Base-by-base conservation (phyloP, 2,329 filamentous ascomycete species). In the Pezicula carpinea region DNA sequence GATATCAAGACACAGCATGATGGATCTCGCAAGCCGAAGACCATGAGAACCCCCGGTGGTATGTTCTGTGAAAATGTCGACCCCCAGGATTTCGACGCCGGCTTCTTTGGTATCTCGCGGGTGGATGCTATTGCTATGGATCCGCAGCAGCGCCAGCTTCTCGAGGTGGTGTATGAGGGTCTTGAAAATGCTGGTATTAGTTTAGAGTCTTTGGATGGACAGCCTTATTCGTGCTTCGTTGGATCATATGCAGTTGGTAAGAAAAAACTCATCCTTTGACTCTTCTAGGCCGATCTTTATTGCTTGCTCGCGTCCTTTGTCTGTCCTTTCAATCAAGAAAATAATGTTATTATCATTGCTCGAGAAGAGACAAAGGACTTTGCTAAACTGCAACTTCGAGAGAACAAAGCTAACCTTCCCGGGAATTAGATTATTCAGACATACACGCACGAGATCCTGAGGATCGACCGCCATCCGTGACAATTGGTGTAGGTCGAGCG, bases 41-140 rank as follows among this genome's bases (percentile, higher is more conserved):
- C 82, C 82, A 66, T 90, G 89, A 69, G 88, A 83, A 52, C 85
- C 77, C 46, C 82, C 84, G 66, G 87, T 82, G 1, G 83, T 79
- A 6, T 87, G 82, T 72, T 72, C 48, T 53, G 73, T 3, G 55
- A 65, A 0, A 55, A 66, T 5, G 53, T 65, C 5, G 64, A 72
- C 38, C 58, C 57, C 0, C 39, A 48, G 2, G 55, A 59, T 1
- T 70, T 70, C 41, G 68, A 71, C 46, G 66, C 66, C 1, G 61
- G 62, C 1, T 70, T 71, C 48, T 71, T 71, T 52, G 61, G 59
- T 0, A 59, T 69, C n/a, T 62, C 60, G 3, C 55, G 64, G 4
- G 60, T 58, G 8, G 66, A 69, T 32, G 59, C 64, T 1, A 58
- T 58, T 22, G 53, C 61, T 5, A 65, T 70, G 64, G 69, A 71